phyloP scores from a whole-genome alignment of 169 alveolate genomes.

The Blepharisma undulans region DNA sequence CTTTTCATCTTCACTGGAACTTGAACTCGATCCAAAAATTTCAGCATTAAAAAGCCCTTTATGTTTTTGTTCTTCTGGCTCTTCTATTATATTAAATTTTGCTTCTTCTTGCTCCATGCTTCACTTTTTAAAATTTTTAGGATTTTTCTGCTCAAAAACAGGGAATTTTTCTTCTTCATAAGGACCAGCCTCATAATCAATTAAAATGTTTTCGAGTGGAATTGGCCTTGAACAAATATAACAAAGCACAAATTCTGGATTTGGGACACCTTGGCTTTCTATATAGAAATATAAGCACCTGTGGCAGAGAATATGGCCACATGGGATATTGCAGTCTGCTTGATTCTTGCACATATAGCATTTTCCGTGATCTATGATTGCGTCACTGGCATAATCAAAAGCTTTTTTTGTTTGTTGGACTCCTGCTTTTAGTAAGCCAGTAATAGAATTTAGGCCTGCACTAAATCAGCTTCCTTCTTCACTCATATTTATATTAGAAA shows the following conservation, averaged over 20 bases:
- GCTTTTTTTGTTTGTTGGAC: not conserved
- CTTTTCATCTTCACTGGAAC: not conserved
- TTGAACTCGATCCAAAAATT: not conserved
- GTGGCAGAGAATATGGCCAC: not conserved
- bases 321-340: not conserved
- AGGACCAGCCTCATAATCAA: not conserved
- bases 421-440: not conserved
- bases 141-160: not conserved
- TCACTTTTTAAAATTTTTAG: not conserved
- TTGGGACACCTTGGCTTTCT: not conserved
- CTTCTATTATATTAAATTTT: not conserved
- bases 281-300: not conserved
- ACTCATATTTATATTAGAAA: too few species aligned
- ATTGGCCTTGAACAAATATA: not conserved
- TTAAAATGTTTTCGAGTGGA: not conserved
- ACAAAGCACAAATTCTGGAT: not conserved
- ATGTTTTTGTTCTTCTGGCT: not conserved
- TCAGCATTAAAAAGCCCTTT: not conserved
- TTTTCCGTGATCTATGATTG: not conserved
- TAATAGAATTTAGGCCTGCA: not conserved
- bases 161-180: not conserved
- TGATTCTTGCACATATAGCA: not conserved
- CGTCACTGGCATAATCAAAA: not conserved
- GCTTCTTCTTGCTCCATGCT: not conserved
- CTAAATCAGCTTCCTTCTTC: too few species aligned